A percentile compares a stretch with the other conserved stretches of the same genome.
Evolutionary conservation across 2,329 filamentous ascomycete genomes (phyloP).

Genomic region (Trichoderma afroharzianum): DNA sequence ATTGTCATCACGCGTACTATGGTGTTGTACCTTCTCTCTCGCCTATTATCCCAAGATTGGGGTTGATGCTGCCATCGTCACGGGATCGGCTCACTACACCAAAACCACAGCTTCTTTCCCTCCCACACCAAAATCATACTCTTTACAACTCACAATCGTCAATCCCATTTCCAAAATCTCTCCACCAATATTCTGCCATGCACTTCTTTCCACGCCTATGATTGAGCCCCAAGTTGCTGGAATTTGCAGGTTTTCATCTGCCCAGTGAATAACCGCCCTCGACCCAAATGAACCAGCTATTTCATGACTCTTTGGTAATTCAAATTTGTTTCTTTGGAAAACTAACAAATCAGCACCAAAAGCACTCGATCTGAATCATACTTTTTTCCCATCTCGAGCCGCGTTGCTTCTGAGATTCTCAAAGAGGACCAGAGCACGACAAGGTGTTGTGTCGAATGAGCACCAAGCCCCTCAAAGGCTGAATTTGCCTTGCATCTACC

Average conservation of each 20-base stretch:
- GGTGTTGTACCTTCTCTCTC: background rate
- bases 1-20: background rate
- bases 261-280: no score
- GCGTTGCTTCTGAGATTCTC: background rate
- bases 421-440: background rate
- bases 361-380: background rate
- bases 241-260: background rate
- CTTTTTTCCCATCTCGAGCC: background rate
- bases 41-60: background rate
- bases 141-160: background rate
- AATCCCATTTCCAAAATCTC: background rate
- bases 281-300: background rate
- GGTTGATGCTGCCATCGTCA: background rate
- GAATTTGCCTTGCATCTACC: background rate
- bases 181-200: background rate
- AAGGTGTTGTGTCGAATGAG: background rate
- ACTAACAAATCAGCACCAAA: background rate
- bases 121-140: background rate
- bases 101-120: background rate
- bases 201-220: background rate
- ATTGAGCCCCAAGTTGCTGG: background rate
- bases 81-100: background rate
- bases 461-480: background rate
- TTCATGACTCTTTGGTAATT: background rate
- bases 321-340: background rate